Evolutionary conservation across 2,329 filamentous ascomycete species (phyloP).

Genomic region (Hypocrella siamensis): DNA sequence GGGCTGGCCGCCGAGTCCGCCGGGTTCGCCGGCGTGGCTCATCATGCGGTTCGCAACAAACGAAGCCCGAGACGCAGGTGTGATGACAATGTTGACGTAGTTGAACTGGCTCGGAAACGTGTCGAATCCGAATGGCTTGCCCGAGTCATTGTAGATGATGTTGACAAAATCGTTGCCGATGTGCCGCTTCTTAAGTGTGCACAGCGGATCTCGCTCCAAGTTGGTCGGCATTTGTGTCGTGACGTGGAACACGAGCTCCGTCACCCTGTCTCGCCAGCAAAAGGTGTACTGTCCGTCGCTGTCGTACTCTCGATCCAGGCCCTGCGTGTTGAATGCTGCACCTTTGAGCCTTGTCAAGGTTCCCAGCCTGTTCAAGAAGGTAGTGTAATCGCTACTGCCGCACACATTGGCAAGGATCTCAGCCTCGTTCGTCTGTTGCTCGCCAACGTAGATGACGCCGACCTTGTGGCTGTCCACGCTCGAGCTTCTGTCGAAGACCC

Average conservation of each 20-base stretch:
- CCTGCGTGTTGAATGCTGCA: constrained; percentile 83
- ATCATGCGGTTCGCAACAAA: constrained; percentile 49
- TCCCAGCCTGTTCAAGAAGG: constrained; percentile 70
- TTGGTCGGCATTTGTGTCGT: constrained; percentile 96
- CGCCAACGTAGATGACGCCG: constrained; percentile 83
- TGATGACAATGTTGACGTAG: constrained; percentile 92
- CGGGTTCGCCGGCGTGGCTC: constrained; percentile 10
- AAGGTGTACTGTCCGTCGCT: constrained; percentile 77
- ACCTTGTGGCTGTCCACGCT: constrained; percentile 93
- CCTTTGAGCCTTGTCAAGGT: constrained; percentile 67
- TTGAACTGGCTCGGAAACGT: constrained; percentile 94
- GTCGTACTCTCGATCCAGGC: constrained; percentile 63
- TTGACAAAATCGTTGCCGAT: constrained; percentile 98
- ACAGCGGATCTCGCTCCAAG: constrained; percentile 56
- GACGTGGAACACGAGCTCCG: constrained; percentile 90
- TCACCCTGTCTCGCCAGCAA: constrained; percentile 88
- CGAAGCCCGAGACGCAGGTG: constrained; percentile 64
- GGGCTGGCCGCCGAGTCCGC: constrained; percentile 13
- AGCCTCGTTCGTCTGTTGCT: constrained; percentile 65
- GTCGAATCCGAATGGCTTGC: constrained; percentile 74
- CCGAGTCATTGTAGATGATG: constrained; percentile 95
- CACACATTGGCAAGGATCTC: constrained; percentile 79
- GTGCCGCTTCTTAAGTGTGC: constrained; percentile 78
- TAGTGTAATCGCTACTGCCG: constrained; percentile 75
- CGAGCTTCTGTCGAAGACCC: constrained; percentile 70